Evolutionary conservation across 169 alveolate species (phyloP).

Genomic region (Prorocentrum cordatum): DNA sequence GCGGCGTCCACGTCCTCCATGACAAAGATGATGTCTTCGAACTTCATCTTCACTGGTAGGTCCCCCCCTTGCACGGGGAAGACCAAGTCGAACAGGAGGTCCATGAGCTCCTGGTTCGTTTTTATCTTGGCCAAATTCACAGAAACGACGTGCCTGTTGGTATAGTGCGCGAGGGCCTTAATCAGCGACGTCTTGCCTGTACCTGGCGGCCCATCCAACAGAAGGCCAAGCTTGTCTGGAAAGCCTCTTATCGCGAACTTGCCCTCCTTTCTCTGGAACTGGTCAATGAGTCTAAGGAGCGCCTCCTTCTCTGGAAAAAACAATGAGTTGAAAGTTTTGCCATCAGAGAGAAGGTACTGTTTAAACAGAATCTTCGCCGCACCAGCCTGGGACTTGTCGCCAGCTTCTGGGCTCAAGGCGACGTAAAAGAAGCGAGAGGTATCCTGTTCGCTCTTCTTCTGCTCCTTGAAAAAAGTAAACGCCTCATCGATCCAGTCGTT

Average conservation of each 20-base stretch:
- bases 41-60: constrained; percentile 52
- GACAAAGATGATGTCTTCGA: constrained; percentile 54
- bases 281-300: constrained; percentile 40
- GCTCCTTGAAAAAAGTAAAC: background rate
- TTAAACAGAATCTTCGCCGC: background rate
- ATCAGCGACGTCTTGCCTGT: constrained; percentile 75
- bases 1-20: constrained; percentile 72
- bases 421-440: background rate
- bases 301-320: constrained; percentile 44
- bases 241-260: constrained; percentile 8
- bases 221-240: constrained; percentile 67
- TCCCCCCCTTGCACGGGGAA: constrained; percentile 69
- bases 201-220: constrained; percentile 76
- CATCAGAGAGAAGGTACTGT: constrained; percentile 13
- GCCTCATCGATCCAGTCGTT: background rate
- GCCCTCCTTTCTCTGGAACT: background rate
- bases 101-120: constrained; percentile 71
- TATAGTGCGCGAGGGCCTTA: constrained; percentile 71
- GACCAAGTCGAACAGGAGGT: constrained; percentile 56
- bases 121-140: constrained; percentile 54
- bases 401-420: background rate
- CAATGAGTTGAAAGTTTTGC: constrained; percentile 23
- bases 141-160: constrained; percentile 55
- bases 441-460: constrained; percentile 5
- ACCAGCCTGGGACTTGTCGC: background rate